Evolutionary conservation across 164 flowering plant genomes (phyloP).

Genomic region (Chimonanthus praecox): DNA sequence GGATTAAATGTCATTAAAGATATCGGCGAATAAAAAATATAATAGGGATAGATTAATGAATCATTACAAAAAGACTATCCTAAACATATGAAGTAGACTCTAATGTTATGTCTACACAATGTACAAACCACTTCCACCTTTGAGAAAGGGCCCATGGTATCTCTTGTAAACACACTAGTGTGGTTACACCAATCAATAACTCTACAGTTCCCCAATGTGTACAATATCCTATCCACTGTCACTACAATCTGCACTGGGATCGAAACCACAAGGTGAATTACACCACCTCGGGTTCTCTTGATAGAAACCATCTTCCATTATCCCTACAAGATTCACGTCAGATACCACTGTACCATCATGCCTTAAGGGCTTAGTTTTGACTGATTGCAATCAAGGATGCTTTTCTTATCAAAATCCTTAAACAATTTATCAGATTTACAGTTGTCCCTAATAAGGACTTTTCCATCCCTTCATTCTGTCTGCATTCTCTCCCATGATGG

Average conservation of each 20-base stretch:
- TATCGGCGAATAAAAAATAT: constrained; percentile 41
- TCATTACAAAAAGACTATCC: constrained; percentile 25
- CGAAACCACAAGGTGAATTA: constrained; percentile 89
- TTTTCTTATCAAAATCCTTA: constrained; percentile 76
- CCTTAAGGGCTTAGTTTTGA: constrained; percentile 74
- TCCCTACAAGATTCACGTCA: constrained; percentile 75
- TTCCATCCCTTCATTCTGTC: constrained; percentile 58
- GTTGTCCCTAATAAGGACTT: constrained; percentile 56
- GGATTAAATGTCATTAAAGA: constrained; percentile 23
- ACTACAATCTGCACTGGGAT: constrained; percentile 66
- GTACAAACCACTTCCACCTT: constrained; percentile 46
- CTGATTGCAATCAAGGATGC: constrained; percentile 69
- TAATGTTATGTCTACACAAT: constrained; percentile 48
- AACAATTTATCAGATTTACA: constrained; percentile 87
- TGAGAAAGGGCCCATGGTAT: constrained; percentile 20
- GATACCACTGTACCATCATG: constrained; percentile 62
- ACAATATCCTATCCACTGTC: constrained; percentile 45
- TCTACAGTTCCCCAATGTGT: constrained; percentile 65
- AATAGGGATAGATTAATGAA: constrained; percentile 40
- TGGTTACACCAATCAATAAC: constrained; percentile 21
- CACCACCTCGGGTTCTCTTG: constrained; percentile 92
- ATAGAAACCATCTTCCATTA: constrained; percentile 86
- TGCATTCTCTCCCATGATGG: constrained; percentile 80
- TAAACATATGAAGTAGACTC: constrained; percentile 31
- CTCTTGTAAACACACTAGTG: constrained; percentile 27